Base-by-base conservation (phyloP, 2,329 filamentous ascomycete genomes). In the Phialocephala sp. region DNA sequence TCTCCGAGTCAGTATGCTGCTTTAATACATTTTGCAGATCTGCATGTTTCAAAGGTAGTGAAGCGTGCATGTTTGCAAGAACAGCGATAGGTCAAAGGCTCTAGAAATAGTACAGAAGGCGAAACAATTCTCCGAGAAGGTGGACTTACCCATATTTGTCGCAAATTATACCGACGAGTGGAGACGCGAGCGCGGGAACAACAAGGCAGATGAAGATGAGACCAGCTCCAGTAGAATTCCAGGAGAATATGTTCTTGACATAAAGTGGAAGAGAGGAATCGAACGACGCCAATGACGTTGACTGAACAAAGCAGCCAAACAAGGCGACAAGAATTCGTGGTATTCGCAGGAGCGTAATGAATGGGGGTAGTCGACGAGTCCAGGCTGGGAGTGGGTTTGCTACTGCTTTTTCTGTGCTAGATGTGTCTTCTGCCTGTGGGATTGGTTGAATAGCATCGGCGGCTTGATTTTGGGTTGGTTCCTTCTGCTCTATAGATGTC, bases 161-260 rank as follows among this genome's bases (percentile, higher is more conserved):
- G 0, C 77, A 74, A 14, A 82, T 68, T 75, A 77, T 79, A 18
- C 84, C 87, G 1, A 87, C 82, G 0, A 88, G 56, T 0, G 89
- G 89, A 0, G 85, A 84, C 4, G 86, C 70, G 68, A 90, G 84
- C 2, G 85, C 83, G 0, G 89, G 89, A 4, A 88, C 77, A 45
- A 89, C 84, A 24, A 91, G 73, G 6, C 82, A 80, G 11, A 88
- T 78, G 72, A 89, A 87, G 9, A 87, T 79, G n/a, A 89, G 74
- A 2, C 86, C 86, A 1, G 85, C 84, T 0, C 82, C 85, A 0
- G 81, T 82, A 0, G 86, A 82, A 36, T 79, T 78, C 84, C 85
- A 88, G 63, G 77, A 66, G 69, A 88, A 89, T 2, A 79, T 82
- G 15, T 78, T 72, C 68, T 84, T 82, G 11, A 86, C 82, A 66